Percentiles rank a stretch among this genome's conserved stretches.
Conservation (phyloP, 768 basidiomycete genomes). For the Mycena haematopus region DNA sequence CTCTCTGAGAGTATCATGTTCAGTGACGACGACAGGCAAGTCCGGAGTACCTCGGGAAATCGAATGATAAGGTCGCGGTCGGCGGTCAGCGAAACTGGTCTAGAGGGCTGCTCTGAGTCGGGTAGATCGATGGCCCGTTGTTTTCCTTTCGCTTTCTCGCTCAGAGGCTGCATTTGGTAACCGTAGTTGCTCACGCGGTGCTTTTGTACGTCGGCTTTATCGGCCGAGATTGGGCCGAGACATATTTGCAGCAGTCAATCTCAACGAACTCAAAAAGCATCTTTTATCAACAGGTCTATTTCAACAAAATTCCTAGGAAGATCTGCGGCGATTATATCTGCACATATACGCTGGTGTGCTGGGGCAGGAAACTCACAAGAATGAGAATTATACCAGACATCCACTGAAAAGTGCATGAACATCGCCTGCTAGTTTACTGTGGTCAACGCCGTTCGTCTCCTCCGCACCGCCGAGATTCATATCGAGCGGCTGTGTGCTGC, state of each 20-base stretch:
- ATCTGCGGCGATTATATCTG: no score
- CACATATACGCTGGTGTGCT: no score
- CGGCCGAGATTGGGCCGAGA: background rate
- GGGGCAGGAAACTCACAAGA: constrained; percentile 15
- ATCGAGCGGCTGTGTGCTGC: constrained; percentile 1
- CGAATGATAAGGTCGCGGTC: constrained; percentile 73
- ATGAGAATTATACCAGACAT: constrained; percentile 39
- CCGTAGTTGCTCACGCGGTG: constrained; percentile 31
- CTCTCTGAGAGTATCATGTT: constrained; percentile 73
- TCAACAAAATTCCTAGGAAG: no score
- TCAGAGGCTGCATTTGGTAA: constrained; percentile 47
- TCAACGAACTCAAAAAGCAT: no score
- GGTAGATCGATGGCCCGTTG: constrained; percentile 64
- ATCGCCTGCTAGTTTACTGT: constrained; percentile 46
- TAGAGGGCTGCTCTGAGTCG: constrained; percentile 6
- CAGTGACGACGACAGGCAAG: constrained; percentile 66
- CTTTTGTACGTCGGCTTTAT: constrained; percentile 23
- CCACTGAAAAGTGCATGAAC: constrained; percentile 52
- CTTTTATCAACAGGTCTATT: no score
- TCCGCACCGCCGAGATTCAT: constrained; percentile 19
- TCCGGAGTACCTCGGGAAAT: constrained; percentile 86
- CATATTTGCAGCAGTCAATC: background rate
- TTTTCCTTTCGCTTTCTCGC: constrained; percentile 88
- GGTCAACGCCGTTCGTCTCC: constrained; percentile 34
- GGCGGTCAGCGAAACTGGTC: constrained; percentile 27